These are phyloP conservation scores for Vanrija sp. DNA, from an alignment of 1,284 basidiomycete species.

Conservation along the genomic window DNA sequence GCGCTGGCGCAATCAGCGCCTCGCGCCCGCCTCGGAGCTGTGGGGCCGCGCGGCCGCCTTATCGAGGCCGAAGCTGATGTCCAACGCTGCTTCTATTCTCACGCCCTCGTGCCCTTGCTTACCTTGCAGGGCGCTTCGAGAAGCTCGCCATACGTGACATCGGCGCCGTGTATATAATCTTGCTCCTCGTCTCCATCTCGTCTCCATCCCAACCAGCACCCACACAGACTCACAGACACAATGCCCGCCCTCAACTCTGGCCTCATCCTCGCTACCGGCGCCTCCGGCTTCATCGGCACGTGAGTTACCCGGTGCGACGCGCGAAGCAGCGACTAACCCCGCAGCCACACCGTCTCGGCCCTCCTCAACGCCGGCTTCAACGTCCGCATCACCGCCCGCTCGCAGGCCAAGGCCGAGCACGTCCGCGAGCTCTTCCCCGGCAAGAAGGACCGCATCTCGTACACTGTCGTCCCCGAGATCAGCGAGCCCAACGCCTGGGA, in stretches of 20 bases:
- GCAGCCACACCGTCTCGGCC: conserved; percentile 9
- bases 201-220: too few relatives aligned
- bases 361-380: conserved; percentile 22
- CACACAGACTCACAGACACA: not conserved
- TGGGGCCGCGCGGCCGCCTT: too few relatives aligned
- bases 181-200: too few relatives aligned
- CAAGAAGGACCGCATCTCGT: conserved; percentile 15
- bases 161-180: too few relatives aligned
- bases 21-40: too few relatives aligned
- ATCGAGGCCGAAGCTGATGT: too few relatives aligned
- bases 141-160: too few relatives aligned
- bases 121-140: too few relatives aligned
- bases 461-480: conserved; percentile 55
- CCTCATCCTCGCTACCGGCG: conserved; percentile 47
- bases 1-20: too few relatives aligned
- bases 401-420: conserved; percentile 53
- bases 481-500: conserved; percentile 61
- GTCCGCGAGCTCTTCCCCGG: conserved; percentile 51
- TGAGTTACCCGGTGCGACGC: not conserved
- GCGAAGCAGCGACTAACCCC: too few relatives aligned
- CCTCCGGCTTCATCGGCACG: conserved; percentile 42
- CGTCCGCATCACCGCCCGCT: conserved; percentile 58
- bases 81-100: too few relatives aligned
- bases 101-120: too few relatives aligned
- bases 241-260: conserved; percentile 51